A percentile compares a stretch with the other conserved stretches of the same genome.
These are phyloP conservation scores for Harringtonia lauricola DNA, from an alignment of 2,329 filamentous ascomycete species.

Conservation along the genomic window DNA sequence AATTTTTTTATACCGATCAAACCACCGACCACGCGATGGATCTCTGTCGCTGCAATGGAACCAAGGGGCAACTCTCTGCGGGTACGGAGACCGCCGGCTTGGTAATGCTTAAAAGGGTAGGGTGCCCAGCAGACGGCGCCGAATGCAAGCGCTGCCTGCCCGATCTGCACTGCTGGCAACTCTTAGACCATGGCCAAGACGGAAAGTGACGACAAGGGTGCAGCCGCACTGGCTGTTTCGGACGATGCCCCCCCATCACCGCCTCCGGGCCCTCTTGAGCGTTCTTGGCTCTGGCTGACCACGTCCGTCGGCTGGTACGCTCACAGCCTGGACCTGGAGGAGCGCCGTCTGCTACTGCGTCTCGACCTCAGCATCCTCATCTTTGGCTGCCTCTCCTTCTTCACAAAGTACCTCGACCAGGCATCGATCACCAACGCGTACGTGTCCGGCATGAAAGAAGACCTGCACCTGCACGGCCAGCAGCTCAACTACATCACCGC, in stretches of 20 bases:
- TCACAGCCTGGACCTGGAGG: not conserved
- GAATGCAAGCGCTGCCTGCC: too few species aligned
- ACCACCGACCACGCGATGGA: too few species aligned
- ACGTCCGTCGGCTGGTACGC: not conserved
- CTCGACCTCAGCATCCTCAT: slow-evolving; percentile 3
- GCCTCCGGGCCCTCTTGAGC: not conserved
- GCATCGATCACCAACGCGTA: slow-evolving; percentile 26
- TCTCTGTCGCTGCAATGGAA: too few species aligned
- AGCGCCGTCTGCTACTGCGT: slow-evolving; percentile 1
- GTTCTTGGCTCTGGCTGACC: not conserved
- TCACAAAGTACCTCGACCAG: slow-evolving; percentile 32
- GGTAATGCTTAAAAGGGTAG: too few species aligned
- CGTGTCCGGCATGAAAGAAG: slow-evolving; percentile 35
- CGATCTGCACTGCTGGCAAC: too few species aligned
- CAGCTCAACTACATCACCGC: slow-evolving; percentile 41
- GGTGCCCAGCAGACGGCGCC: too few species aligned
- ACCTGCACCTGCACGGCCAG: slow-evolving; percentile 38
- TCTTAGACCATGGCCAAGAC: too few species aligned
- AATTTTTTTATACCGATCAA: too few species aligned
- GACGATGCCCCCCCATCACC: not conserved
- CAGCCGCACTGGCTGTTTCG: not conserved
- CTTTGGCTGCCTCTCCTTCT: slow-evolving; percentile 2
- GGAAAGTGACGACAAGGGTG: too few species aligned
- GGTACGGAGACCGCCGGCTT: too few species aligned
- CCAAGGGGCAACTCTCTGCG: too few species aligned